Conservation (phyloP, 169 alveolate genomes). For the Plasmodium inui region DNA sequence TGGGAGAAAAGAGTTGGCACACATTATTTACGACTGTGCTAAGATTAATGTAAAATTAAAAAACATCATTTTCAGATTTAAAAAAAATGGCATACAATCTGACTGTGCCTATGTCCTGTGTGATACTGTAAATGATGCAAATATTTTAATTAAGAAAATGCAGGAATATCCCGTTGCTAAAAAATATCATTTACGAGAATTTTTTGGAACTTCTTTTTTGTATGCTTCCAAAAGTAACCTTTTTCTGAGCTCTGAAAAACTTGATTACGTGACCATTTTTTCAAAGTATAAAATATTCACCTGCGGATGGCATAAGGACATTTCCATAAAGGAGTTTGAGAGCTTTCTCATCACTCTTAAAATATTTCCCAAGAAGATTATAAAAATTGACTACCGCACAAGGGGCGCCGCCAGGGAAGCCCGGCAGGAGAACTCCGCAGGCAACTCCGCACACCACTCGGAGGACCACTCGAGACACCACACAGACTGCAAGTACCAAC, state of each 20-base stretch:
- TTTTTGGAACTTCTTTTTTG: slow-evolving; percentile 84
- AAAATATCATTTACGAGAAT: slow-evolving; percentile 80
- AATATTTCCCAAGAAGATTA: slow-evolving; percentile 81
- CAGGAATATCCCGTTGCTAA: slow-evolving; percentile 87
- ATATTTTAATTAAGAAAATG: slow-evolving; percentile 78
- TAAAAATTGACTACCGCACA: slow-evolving; percentile 52
- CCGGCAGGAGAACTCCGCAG: background rate
- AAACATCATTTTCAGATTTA: slow-evolving; percentile 83
- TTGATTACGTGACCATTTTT: slow-evolving; percentile 59
- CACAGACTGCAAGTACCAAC: background rate
- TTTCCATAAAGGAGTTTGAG: slow-evolving; percentile 81
- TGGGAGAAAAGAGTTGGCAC: slow-evolving; percentile 84
- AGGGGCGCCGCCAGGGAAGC: background rate
- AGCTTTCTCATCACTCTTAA: slow-evolving; percentile 81
- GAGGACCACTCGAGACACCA: background rate
- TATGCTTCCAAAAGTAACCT: slow-evolving; percentile 79
- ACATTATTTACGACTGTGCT: slow-evolving; percentile 78
- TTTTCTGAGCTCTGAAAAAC: slow-evolving; percentile 44
- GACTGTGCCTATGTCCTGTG: slow-evolving; percentile 85
- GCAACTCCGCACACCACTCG: background rate
- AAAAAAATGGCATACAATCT: slow-evolving; percentile 85
- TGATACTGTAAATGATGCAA: slow-evolving; percentile 78
- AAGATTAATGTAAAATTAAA: slow-evolving; percentile 78
- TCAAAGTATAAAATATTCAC: slow-evolving; percentile 81
- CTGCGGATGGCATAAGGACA: slow-evolving; percentile 86